Percentiles rank a stretch among this genome's conserved stretches.
Evolutionary conservation across 2,329 filamentous ascomycete species (phyloP).

Genomic region (Ascochyta viciae-villosae): DNA sequence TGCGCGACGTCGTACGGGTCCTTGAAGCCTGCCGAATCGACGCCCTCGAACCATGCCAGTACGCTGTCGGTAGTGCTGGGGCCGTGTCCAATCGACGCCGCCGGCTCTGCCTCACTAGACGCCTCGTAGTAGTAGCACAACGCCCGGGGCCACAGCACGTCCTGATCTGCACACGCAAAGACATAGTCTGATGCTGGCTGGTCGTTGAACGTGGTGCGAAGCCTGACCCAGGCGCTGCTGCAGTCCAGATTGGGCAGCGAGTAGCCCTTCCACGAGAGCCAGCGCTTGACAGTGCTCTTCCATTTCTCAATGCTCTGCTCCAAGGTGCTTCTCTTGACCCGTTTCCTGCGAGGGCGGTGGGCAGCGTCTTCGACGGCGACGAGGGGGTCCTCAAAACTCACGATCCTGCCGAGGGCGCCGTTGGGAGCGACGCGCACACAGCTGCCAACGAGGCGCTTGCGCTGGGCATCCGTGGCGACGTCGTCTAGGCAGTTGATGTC

Average conservation of each 20-base stretch:
- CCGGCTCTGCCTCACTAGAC: neutral
- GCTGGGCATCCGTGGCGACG: conserved; percentile 20
- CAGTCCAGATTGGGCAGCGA: conserved; percentile 33
- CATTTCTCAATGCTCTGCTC: conserved; percentile 44
- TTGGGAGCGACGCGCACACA: conserved; percentile 47
- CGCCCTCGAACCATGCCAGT: conserved; percentile 41
- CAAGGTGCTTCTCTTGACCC: conserved; percentile 29
- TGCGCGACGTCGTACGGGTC: conserved; percentile 47
- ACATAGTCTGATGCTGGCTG: conserved; percentile 19
- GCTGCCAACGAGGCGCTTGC: conserved; percentile 30
- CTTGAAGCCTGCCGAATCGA: conserved; percentile 41
- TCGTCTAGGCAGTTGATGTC: conserved; percentile 35
- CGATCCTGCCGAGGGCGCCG: conserved; percentile 39
- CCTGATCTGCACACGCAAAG: conserved; percentile 24
- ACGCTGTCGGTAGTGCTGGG: conserved; percentile 13
- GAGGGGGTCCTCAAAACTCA: conserved; percentile 41
- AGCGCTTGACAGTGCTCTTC: conserved; percentile 43
- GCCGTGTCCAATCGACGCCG: neutral
- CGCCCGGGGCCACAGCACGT: conserved; percentile 47
- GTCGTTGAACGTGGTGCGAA: conserved; percentile 30
- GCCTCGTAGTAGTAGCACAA: conserved; percentile 40
- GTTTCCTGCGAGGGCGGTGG: conserved; percentile 34
- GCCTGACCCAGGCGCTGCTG: conserved; percentile 40
- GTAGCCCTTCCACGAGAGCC: conserved; percentile 47
- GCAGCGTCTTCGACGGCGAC: conserved; percentile 25